Conservation (phyloP, 1,139 yeast genomes). For the Candida sp. region DNA sequence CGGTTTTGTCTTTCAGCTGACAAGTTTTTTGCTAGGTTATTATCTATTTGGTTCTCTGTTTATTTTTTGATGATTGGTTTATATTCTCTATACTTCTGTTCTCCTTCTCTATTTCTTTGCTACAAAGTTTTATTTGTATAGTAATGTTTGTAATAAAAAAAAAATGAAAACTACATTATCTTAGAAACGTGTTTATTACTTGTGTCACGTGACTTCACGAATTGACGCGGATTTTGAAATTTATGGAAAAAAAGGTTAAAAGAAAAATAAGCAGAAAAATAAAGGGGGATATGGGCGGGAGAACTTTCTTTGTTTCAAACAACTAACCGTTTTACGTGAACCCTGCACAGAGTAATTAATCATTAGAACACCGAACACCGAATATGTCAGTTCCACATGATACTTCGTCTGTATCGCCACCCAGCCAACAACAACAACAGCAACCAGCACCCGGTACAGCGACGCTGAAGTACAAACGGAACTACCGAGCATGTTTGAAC, state of each 20-base stretch:
- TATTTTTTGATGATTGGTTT: neutral
- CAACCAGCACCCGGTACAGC: slow-evolving; percentile 3
- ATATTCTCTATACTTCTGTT: no score
- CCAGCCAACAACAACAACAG: slow-evolving; percentile 1
- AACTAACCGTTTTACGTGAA: neutral
- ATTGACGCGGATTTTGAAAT: neutral
- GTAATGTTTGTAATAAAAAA: no score
- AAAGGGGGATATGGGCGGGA: neutral
- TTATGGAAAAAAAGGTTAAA: neutral
- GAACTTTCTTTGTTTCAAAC: neutral
- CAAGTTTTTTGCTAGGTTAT: neutral
- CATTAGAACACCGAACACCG: no score
- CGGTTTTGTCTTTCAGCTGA: neutral
- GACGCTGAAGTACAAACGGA: slow-evolving; percentile 50
- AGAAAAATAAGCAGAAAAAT: neutral
- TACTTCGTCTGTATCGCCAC: neutral
- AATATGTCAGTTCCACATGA: neutral
- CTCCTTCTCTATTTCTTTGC: neutral
- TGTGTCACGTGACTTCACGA: neutral
- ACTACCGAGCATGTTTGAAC: slow-evolving; percentile 82
- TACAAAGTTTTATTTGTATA: neutral
- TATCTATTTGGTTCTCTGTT: neutral
- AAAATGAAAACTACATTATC: no score
- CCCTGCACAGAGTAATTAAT: no score
- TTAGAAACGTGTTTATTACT: neutral